A percentile compares a stretch with the other conserved stretches of the same genome.
Conservation (phyloP, 1,139 yeast species). For the Blastobotrys capitulatus region DNA sequence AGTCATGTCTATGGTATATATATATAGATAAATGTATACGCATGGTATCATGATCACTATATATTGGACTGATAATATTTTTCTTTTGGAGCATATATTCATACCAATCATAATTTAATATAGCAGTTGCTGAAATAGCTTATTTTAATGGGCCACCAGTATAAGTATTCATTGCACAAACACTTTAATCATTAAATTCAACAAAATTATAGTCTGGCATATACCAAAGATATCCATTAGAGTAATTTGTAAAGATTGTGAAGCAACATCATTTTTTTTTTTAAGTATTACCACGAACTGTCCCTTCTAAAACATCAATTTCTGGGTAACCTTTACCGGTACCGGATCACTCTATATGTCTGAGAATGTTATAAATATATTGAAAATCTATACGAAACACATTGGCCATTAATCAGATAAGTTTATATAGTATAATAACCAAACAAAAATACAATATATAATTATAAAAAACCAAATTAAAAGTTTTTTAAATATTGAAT, state of each 20-base stretch:
- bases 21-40: no score
- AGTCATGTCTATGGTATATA: no score
- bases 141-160: conserved; percentile 85
- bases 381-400: no score
- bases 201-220: conserved; percentile 71
- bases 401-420: no score
- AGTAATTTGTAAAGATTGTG: conserved; percentile 79
- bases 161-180: conserved; percentile 69
- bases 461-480: no score
- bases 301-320: conserved; percentile 79
- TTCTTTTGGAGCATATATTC: conserved; percentile 34
- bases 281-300: conserved; percentile 33
- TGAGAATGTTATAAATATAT: no score
- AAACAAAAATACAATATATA: no score
- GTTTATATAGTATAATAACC: no score
- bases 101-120: conserved; percentile 71
- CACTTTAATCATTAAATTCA: conserved; percentile 53
- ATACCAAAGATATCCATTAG: conserved; percentile 86
- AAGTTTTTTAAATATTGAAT: no score
- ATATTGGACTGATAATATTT: no score
- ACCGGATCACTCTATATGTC: no score
- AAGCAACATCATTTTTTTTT: conserved; percentile 52
- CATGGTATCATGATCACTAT: no score
- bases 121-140: conserved; percentile 70
- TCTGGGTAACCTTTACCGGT: conserved; percentile 87